Percentiles rank a stretch among this genome's conserved stretches.
Conservation (phyloP, 345 rosid genomes). For the Lagerstroemia speciosa region DNA sequence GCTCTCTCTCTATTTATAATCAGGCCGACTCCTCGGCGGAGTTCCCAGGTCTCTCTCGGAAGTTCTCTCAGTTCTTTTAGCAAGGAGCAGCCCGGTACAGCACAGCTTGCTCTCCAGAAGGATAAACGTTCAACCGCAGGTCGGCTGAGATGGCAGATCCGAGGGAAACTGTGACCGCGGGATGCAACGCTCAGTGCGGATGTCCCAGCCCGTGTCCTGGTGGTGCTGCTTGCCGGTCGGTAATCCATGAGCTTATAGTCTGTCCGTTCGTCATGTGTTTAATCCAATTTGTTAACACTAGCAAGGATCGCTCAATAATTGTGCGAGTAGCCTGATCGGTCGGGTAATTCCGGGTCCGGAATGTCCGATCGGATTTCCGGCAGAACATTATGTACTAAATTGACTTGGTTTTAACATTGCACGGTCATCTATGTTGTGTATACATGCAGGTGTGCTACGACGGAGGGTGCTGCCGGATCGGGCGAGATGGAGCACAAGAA, state of each 20-base stretch:
- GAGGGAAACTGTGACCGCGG: neutral
- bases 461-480: constrained; percentile 9
- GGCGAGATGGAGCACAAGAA: constrained; percentile 26
- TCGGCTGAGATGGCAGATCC: constrained; percentile 16
- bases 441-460: constrained; percentile 25
- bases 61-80: neutral
- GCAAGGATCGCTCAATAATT: no score
- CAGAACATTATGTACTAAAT: no score
- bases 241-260: no score
- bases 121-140: neutral
- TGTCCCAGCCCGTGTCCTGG: constrained; percentile 35
- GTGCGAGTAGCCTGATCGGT: no score
- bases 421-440: neutral
- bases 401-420: no score
- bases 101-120: no score
- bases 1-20: neutral
- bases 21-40: neutral
- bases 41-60: neutral
- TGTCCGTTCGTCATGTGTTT: no score
- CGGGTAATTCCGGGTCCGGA: no score
- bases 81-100: neutral
- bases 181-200: constrained; percentile 24
- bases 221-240: constrained; percentile 39
- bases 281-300: no score
- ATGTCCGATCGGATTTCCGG: no score